These are phyloP conservation scores for Mycocalia duriaeana DNA, from an alignment of 1,284 basidiomycete species.

Conservation along the genomic window DNA sequence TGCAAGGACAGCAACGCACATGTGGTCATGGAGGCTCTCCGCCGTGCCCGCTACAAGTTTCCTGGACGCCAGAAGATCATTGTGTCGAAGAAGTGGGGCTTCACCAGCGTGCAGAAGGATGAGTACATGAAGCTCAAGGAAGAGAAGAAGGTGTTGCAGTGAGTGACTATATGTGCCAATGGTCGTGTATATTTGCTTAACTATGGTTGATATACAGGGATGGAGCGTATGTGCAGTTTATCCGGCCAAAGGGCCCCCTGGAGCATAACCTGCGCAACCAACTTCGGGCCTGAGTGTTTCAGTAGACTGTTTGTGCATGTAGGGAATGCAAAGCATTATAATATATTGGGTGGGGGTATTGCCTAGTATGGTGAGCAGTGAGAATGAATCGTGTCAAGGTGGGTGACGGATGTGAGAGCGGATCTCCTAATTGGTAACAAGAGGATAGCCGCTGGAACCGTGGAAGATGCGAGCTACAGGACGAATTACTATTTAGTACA, in stretches of 20 bases:
- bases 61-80: conserved; percentile 99
- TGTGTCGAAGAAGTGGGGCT: conserved; percentile 96
- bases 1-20: conserved; percentile 86
- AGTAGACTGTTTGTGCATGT: not conserved
- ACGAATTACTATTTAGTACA: too few species aligned
- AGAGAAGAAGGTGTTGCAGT: conserved; percentile 86
- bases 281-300: conserved; percentile 52
- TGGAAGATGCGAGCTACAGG: too few species aligned
- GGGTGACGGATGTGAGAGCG: too few species aligned
- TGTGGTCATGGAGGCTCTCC: conserved; percentile 94
- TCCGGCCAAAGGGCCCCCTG: conserved; percentile 82
- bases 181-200: not conserved
- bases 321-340: not conserved
- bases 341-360: too few species aligned
- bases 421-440: too few species aligned
- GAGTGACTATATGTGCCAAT: conserved; percentile 30
- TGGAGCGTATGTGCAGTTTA: conserved; percentile 85
- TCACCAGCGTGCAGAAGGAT: conserved; percentile 91
- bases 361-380: too few species aligned
- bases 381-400: too few species aligned
- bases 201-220: conserved; percentile 45
- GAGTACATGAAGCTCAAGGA: conserved; percentile 88
- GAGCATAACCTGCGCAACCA: conserved; percentile 83
- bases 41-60: conserved; percentile 99
- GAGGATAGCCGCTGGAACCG: too few species aligned